Conservation (phyloP, 306 rosid genomes). For the Glycyrrhiza uralensis region DNA sequence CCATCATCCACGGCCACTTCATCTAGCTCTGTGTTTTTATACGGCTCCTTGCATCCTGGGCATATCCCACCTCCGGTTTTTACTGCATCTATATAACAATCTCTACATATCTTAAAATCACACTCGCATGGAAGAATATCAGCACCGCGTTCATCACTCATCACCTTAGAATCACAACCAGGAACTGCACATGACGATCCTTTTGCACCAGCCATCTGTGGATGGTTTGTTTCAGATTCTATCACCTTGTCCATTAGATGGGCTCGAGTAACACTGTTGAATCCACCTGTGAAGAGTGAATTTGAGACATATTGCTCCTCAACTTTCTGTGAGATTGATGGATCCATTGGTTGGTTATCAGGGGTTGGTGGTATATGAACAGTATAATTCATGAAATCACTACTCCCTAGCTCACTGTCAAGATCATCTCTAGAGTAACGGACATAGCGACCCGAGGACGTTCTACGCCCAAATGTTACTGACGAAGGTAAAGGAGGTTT, state of each 20-base stretch:
- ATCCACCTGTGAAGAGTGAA: conserved; percentile 87
- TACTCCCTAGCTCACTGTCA: conserved; percentile 79
- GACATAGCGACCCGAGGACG: conserved; percentile 78
- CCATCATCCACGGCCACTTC: conserved; percentile 58
- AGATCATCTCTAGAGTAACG: conserved; percentile 94
- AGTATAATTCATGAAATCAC: conserved; percentile 66
- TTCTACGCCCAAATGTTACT: conserved; percentile 76
- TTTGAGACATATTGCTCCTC: conserved; percentile 90
- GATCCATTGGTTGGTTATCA: conserved; percentile 90
- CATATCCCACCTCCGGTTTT: conserved; percentile 72
- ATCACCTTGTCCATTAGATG: conserved; percentile 92
- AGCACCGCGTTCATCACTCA: conserved; percentile 82
- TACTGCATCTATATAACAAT: conserved; percentile 80
- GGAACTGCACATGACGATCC: conserved; percentile 86
- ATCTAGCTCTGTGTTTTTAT: conserved; percentile 76
- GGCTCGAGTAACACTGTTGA: conserved; percentile 78
- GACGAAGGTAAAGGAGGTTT: conserved; percentile 67
- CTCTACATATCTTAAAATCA: conserved; percentile 86
- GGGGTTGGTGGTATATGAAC: conserved; percentile 91
- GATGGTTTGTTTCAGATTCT: conserved; percentile 84
- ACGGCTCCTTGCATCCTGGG: conserved; percentile 84
- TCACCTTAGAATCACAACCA: conserved; percentile 90
- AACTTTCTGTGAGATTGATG: conserved; percentile 77
- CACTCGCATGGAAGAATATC: conserved; percentile 97
- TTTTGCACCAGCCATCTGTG: conserved; percentile 93